A percentile compares a stretch with the other conserved stretches of the same genome.
Conservation (phyloP, 2,329 filamentous ascomycete species). For the Dendrostoma leiphaemia region DNA sequence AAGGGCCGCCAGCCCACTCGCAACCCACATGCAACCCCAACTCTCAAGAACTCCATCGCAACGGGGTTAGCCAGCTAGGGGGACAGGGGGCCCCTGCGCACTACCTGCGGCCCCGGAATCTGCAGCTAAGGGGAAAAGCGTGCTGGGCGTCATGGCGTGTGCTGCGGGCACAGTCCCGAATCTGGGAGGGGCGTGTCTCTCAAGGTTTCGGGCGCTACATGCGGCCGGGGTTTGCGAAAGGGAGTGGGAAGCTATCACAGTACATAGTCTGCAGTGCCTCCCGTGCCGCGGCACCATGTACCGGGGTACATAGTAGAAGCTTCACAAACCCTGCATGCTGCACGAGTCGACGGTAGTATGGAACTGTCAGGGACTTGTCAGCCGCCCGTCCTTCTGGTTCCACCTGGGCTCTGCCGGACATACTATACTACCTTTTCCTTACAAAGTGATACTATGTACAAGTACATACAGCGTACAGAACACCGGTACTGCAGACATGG, state of each 20-base stretch:
- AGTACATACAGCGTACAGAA: too few relatives aligned
- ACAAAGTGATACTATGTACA: too few relatives aligned
- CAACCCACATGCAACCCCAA: conserved; percentile 1
- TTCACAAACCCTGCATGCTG: conserved; percentile 17
- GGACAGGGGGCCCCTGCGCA: conserved; percentile 4
- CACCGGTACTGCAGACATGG: too few relatives aligned
- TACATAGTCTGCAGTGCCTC: conserved; percentile 3
- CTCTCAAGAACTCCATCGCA: background rate
- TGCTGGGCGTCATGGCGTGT: conserved; percentile 19
- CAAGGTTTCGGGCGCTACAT: conserved; percentile 6
- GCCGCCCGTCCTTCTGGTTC: conserved; percentile 14
- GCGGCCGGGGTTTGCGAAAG: background rate
- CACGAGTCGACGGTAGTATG: conserved; percentile 18
- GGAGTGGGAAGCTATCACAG: conserved; percentile 1
- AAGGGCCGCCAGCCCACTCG: background rate
- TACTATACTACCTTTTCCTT: too few relatives aligned
- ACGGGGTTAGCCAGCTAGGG: background rate
- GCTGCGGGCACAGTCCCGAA: conserved; percentile 15
- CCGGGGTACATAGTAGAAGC: too few relatives aligned
- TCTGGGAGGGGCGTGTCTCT: conserved; percentile 15
- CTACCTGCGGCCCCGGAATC: conserved; percentile 18
- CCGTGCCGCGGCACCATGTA: background rate
- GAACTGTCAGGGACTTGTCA: conserved; percentile 18
- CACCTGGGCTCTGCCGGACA: background rate
- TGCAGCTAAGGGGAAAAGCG: conserved; percentile 19